These are phyloP conservation scores for Serendipita sp. DNA, from an alignment of 768 basidiomycete species.

Conservation along the genomic window DNA sequence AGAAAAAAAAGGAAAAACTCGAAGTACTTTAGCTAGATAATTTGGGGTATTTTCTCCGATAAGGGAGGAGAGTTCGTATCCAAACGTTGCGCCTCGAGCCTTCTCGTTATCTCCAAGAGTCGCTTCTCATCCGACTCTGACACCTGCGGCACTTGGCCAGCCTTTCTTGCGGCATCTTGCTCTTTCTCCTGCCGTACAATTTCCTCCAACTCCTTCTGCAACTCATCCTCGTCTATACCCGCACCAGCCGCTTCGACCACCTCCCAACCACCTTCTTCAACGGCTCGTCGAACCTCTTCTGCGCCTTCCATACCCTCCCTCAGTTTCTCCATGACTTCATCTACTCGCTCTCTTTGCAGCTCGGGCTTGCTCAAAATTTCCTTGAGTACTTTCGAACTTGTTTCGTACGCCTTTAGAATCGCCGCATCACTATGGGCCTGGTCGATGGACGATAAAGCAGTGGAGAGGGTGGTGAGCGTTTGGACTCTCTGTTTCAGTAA, in stretches of 20 bases:
- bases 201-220: slow-evolving; percentile 51
- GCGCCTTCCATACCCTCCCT: slow-evolving; percentile 73
- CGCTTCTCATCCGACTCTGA: background rate
- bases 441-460: slow-evolving; percentile 69
- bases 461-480: slow-evolving; percentile 57
- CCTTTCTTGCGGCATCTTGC: background rate
- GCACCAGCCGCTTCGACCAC: slow-evolving; percentile 30
- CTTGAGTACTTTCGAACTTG: slow-evolving; percentile 62
- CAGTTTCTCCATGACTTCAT: slow-evolving; percentile 76
- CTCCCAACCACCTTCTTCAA: slow-evolving; percentile 50
- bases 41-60: background rate
- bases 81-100: background rate
- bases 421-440: slow-evolving; percentile 79
- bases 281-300: slow-evolving; percentile 63
- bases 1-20: too few species aligned
- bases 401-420: slow-evolving; percentile 76
- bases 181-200: slow-evolving; percentile 21
- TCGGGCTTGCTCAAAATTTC: slow-evolving; percentile 67
- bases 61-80: background rate
- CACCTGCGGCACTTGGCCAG: background rate
- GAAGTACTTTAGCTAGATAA: background rate
- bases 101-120: background rate
- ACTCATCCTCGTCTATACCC: slow-evolving; percentile 32
- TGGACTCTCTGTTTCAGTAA: slow-evolving; percentile 57
- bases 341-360: slow-evolving; percentile 60